Base-by-base conservation (phyloP, 2,329 filamentous ascomycete genomes). In the Madurella mycetomatis region DNA sequence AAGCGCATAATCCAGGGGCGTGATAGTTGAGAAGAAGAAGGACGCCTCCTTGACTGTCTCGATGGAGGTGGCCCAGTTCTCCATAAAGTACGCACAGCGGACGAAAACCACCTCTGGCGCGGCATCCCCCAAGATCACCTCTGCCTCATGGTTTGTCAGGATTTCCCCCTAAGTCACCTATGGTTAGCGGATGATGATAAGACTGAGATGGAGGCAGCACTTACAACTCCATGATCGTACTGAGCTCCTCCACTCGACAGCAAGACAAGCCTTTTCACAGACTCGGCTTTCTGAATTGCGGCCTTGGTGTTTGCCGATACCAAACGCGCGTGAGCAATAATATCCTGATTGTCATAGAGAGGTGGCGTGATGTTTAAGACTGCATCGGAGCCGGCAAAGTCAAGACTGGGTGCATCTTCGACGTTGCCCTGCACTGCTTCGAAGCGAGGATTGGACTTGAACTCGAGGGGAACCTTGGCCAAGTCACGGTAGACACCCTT, bases 71-170 rank as follows among this genome's bases (percentile, higher is more conserved):
- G 62, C 63, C 71, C 70, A 73, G 46, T 73, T 73, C 56, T 73
- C 69, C 69, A 72, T 73, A 32, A 73, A 73, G 58, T 70, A 73
- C 0, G 57, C 55, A 43, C 64, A 68, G 5, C 71, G 64, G 1
- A 71, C 62, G 41, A 72, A 66, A 12, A 68, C 53, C 1, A 72
- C 59, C 55, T 64, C 60, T 8, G 57, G 55, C 1, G 60, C 58
- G 1, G 56, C 55, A 17, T 56, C 56, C 4, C 19, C 16, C 4
- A 63, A 46, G 13, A 54, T 37, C 5, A 34, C 37, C 46, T 73
- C 71, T 0, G 69, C 68, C 1, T 59, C 62, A 49, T 73, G 62
- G 39, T 72, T 73, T 0, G 66, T 67, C 16, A 62, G 63, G 41
- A 73, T 67, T 34, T 73, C 71, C 4, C 70, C 71, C 71, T 73